Conservation (phyloP, 305 asterid genomes). For the Withania somnifera region DNA sequence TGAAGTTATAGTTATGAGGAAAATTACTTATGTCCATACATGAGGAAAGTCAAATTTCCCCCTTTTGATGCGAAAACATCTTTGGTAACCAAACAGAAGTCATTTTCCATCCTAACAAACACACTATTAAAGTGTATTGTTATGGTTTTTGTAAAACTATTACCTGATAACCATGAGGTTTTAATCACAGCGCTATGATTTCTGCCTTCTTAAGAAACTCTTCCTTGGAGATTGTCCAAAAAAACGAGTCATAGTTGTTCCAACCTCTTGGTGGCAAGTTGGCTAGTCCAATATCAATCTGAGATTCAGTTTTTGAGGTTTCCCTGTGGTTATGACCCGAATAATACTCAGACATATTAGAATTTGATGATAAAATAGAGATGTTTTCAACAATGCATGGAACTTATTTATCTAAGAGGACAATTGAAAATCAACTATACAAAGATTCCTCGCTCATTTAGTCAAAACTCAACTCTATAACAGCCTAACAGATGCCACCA, state of each 20-base stretch:
- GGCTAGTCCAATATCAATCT: conserved; percentile 34
- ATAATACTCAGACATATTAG: background rate
- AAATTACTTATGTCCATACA: background rate
- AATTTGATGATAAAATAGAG: background rate
- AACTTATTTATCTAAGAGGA: background rate
- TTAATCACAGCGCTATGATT: conserved; percentile 53
- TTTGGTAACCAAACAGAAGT: background rate
- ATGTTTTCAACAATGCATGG: background rate
- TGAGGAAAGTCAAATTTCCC: background rate
- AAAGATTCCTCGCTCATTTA: background rate
- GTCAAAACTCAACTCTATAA: background rate
- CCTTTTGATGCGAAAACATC: background rate
- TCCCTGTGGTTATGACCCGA: conserved; percentile 21
- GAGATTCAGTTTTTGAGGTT: conserved; percentile 4
- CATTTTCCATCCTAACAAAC: background rate
- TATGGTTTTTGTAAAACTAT: background rate
- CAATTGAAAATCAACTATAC: background rate
- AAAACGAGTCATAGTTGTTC: conserved; percentile 90
- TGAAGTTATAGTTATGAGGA: background rate
- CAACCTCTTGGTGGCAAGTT: conserved; percentile 84
- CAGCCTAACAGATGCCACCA: background rate
- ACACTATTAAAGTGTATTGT: background rate
- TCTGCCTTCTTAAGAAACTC: conserved; percentile 69
- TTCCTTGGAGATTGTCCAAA: conserved; percentile 77
- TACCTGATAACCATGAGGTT: conserved; percentile 67